Evolutionary conservation across 192 early-diverging fungal genomes (phyloP).

Genomic region (Haplosporangium gracile): DNA sequence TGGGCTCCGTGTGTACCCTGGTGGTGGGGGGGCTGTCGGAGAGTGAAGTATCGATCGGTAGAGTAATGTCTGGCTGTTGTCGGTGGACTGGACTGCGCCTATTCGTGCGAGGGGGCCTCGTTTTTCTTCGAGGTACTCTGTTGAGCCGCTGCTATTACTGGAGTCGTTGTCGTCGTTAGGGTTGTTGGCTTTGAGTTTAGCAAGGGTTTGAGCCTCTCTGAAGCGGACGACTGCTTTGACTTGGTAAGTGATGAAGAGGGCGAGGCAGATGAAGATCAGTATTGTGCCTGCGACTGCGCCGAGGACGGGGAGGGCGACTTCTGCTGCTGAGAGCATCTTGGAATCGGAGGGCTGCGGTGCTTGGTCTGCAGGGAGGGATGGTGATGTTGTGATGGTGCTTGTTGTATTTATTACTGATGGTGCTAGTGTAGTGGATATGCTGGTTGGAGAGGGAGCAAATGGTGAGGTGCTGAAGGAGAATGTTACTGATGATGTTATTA

Average conservation of each 20-base stretch:
- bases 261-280: background rate
- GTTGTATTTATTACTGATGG: background rate
- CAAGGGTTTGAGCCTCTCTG: too few relatives aligned
- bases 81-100: background rate
- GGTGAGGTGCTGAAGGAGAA: background rate
- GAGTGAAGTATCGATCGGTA: background rate
- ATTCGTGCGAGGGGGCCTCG: too few relatives aligned
- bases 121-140: too few relatives aligned
- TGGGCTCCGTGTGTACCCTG: background rate
- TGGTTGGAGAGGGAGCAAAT: background rate
- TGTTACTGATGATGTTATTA: background rate
- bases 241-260: background rate
- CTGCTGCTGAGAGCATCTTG: background rate
- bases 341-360: too few relatives aligned
- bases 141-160: too few relatives aligned
- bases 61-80: background rate
- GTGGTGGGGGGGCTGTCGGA: background rate
- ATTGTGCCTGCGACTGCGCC: background rate
- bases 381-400: background rate
- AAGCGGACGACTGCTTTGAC: background rate
- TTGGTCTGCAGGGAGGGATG: background rate
- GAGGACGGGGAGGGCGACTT: background rate
- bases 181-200: background rate
- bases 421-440: background rate
- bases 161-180: background rate